These are phyloP conservation scores for Chloropicon primus DNA, from an alignment of 139 green algal genomes.

Conservation along the genomic window DNA sequence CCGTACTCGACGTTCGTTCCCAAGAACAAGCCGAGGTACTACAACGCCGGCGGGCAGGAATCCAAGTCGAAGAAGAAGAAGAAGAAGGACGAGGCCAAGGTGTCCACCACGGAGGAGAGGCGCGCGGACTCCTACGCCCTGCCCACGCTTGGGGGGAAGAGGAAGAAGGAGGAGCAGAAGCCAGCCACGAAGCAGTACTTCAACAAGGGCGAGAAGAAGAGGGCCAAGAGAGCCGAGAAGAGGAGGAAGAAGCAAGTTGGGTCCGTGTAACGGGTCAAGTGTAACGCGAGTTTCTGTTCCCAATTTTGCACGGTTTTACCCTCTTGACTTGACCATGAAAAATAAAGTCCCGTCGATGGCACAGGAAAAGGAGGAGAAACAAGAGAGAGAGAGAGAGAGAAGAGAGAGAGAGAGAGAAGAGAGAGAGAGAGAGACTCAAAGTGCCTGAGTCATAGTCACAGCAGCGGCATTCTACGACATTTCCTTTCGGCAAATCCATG, in stretches of 20 bases:
- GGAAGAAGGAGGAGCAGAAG: neutral
- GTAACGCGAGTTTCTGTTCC: too few species aligned
- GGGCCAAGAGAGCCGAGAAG: neutral
- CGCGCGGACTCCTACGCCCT: neutral
- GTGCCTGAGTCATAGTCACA: too few species aligned
- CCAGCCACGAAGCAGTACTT: neutral
- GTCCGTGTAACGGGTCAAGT: too few species aligned
- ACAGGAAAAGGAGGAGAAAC: too few species aligned
- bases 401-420: too few species aligned
- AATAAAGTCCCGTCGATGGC: too few species aligned
- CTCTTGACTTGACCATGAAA: too few species aligned
- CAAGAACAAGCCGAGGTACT: neutral
- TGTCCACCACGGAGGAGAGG: neutral
- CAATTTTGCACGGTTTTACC: too few species aligned
- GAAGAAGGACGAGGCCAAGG: neutral
- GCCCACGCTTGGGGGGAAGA: neutral
- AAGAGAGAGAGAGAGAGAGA: too few species aligned
- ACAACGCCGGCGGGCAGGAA: neutral
- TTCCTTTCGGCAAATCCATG: too few species aligned
- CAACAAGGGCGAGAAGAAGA: neutral
- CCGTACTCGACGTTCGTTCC: neutral
- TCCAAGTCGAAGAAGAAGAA: neutral
- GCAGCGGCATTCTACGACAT: too few species aligned
- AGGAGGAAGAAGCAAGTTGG: neutral
- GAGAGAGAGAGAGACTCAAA: too few species aligned